Evolutionary conservation across 495 filamentous ascomycete species (phyloP).

Genomic region (Annulohypoxylon maeteangense): DNA sequence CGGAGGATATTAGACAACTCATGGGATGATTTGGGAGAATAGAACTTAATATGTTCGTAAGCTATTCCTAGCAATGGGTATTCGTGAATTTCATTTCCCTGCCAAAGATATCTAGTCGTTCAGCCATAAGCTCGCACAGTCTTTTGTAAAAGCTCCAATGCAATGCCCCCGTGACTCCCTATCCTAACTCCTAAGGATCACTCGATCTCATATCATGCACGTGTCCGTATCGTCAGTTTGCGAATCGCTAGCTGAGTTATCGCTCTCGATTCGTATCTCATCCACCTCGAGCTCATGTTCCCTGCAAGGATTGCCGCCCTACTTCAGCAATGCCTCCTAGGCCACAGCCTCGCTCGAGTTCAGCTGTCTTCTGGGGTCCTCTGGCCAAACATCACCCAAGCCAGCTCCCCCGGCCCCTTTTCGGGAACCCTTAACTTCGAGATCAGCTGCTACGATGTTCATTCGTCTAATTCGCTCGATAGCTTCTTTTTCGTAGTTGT

Average conservation of each 20-base stretch:
- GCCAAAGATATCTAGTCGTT: conserved; percentile 1
- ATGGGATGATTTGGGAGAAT: conserved; percentile 79
- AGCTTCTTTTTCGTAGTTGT: conserved; percentile 76
- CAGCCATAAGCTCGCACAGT: conserved; percentile 15
- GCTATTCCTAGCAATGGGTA: conserved; percentile 25
- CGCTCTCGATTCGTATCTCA: background rate
- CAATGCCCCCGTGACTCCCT: conserved; percentile 38
- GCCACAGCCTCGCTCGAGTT: conserved; percentile 5
- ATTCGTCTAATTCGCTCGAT: conserved; percentile 79
- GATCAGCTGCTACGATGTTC: conserved; percentile 75
- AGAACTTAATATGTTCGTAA: conserved; percentile 10
- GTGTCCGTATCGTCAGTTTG: background rate
- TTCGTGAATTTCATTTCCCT: conserved; percentile 22
- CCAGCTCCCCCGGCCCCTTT: conserved; percentile 35
- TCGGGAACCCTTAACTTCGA: conserved; percentile 69
- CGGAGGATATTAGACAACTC: conserved; percentile 89
- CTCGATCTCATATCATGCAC: background rate
- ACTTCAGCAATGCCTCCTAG: background rate
- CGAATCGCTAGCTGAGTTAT: background rate
- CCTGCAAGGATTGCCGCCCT: background rate
- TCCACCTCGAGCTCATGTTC: background rate
- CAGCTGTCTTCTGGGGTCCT: conserved; percentile 17
- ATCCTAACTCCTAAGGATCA: conserved; percentile 33
- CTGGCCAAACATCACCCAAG: conserved; percentile 37
- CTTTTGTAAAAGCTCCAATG: conserved; percentile 6